These are phyloP conservation scores for Astragalus glycyphyllos DNA, from an alignment of 306 rosid species.

Conservation along the genomic window DNA sequence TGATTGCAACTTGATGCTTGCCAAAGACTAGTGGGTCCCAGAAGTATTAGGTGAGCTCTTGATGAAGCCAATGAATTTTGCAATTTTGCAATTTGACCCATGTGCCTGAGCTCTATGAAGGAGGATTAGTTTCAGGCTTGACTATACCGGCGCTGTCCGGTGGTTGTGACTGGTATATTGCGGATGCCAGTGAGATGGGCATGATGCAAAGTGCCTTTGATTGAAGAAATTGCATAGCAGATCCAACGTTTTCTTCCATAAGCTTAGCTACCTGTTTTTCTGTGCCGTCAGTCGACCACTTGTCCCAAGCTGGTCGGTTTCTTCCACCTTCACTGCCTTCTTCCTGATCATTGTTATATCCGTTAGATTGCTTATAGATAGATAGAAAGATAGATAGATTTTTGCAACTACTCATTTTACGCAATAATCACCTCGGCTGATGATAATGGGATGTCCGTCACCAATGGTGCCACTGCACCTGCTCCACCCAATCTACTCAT, in stretches of 20 bases:
- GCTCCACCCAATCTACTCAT: constrained; percentile 99
- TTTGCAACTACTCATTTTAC: constrained; percentile 24
- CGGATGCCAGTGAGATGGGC: constrained; percentile 95
- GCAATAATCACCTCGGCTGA: constrained; percentile 80
- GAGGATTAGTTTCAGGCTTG: constrained; percentile 88
- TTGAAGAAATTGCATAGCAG: constrained; percentile 97
- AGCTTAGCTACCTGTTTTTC: constrained; percentile 92
- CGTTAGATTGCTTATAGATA: constrained; percentile 20
- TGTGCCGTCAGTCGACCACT: constrained; percentile 92
- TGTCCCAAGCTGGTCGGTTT: constrained; percentile 93
- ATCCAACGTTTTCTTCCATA: constrained; percentile 96
- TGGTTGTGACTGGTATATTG: constrained; percentile 91
- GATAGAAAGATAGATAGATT: neutral
- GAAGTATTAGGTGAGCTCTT: constrained; percentile 53
- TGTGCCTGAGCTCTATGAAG: constrained; percentile 58
- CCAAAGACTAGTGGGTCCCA: constrained; percentile 63
- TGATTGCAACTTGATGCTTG: constrained; percentile 80
- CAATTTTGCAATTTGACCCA: too few relatives aligned
- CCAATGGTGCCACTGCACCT: constrained; percentile 98
- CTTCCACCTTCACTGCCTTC: constrained; percentile 84
- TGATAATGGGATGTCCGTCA: constrained; percentile 90
- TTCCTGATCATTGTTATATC: constrained; percentile 57
- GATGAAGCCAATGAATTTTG: constrained; percentile 47
- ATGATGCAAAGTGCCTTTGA: constrained; percentile 94
- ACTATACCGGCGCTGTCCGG: constrained; percentile 78